Evolutionary conservation across 2,329 filamentous ascomycete species (phyloP).

Genomic region (Aotearoamyces nothofagi): DNA sequence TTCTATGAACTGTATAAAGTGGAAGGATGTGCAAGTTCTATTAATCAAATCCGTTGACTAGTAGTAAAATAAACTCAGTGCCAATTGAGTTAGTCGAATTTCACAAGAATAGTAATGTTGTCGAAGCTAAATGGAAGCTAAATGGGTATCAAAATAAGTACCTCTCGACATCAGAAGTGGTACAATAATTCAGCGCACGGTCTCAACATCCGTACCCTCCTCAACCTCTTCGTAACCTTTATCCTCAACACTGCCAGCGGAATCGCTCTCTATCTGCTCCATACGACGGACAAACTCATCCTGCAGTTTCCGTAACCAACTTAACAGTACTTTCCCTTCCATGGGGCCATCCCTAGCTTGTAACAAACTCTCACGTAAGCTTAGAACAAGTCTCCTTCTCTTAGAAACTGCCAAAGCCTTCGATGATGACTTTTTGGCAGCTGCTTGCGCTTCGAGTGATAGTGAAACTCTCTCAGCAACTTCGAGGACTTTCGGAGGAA

Average conservation of each 20-base stretch:
- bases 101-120: too few relatives aligned
- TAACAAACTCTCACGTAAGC: conserved; percentile 54
- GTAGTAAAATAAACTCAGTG: too few relatives aligned
- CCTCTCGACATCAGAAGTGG: too few relatives aligned
- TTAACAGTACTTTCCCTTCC: conserved; percentile 43
- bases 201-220: too few relatives aligned
- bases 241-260: conserved; percentile 6
- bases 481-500: conserved; percentile 53
- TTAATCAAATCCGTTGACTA: too few relatives aligned
- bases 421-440: conserved; percentile 41
- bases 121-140: too few relatives aligned
- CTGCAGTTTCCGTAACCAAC: conserved; percentile 53
- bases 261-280: conserved; percentile 37
- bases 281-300: conserved; percentile 61
- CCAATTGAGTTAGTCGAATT: too few relatives aligned
- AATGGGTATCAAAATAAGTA: too few relatives aligned
- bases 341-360: conserved; percentile 53
- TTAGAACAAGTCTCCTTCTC: conserved; percentile 59
- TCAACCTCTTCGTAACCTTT: too few relatives aligned
- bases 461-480: conserved; percentile 52
- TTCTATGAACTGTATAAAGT: too few relatives aligned
- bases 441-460: conserved; percentile 40
- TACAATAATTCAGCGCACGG: too few relatives aligned
- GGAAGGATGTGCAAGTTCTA: too few relatives aligned
- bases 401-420: conserved; percentile 40